phyloP scores from a whole-genome alignment of 2,329 filamentous ascomycete species.

The Arachnomyces sp. region DNA sequence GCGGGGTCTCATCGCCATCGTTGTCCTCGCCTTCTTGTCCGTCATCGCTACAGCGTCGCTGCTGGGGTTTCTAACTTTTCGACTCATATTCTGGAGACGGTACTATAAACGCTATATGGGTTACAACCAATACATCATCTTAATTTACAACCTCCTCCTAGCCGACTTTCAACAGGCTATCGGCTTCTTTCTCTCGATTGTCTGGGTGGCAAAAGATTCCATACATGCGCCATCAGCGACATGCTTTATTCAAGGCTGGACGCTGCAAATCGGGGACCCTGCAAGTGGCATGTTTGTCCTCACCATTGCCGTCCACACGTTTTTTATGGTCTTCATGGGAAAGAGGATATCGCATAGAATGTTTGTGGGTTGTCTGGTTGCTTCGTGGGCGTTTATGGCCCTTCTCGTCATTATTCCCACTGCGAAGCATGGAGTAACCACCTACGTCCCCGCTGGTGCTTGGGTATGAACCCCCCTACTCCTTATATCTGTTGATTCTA shows the following conservation, averaged over 20 bases:
- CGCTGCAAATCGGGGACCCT: slow-evolving; percentile 46
- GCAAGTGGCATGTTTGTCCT: slow-evolving; percentile 46
- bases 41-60: slow-evolving; percentile 37
- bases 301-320: slow-evolving; percentile 48
- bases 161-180: slow-evolving; percentile 47
- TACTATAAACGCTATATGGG: slow-evolving; percentile 43
- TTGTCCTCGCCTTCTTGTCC: slow-evolving; percentile 40
- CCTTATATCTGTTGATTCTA: neutral
- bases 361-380: slow-evolving; percentile 37
- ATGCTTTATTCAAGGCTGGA: slow-evolving; percentile 45
- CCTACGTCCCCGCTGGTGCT: slow-evolving; percentile 42
- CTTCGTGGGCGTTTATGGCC: slow-evolving; percentile 39
- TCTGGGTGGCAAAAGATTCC: slow-evolving; percentile 38
- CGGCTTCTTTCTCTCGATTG: slow-evolving; percentile 41
- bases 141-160: slow-evolving; percentile 46
- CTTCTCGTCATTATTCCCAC: slow-evolving; percentile 42
- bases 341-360: slow-evolving; percentile 37
- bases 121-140: slow-evolving; percentile 47
- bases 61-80: slow-evolving; percentile 43
- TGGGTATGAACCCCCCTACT: slow-evolving; percentile 35
- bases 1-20: slow-evolving; percentile 39
- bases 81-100: slow-evolving; percentile 43
- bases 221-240: slow-evolving; percentile 37
- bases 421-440: slow-evolving; percentile 30
- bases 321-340: slow-evolving; percentile 41